These are phyloP conservation scores for Komagataella kurtzmanii DNA, from an alignment of 805 yeast species.

Conservation along the genomic window DNA sequence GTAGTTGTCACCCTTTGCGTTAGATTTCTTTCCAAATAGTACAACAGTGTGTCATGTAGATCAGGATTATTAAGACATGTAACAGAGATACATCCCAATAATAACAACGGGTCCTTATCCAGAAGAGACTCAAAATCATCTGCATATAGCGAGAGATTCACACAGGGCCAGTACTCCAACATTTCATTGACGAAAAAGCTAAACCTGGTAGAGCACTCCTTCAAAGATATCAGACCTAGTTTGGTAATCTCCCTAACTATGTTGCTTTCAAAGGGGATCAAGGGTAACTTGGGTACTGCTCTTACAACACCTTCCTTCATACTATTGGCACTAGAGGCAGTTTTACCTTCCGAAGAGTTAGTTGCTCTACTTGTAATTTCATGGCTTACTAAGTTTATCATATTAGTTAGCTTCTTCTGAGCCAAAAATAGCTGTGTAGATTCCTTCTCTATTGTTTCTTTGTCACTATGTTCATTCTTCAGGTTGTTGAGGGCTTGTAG, in stretches of 20 bases:
- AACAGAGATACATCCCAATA: conserved; percentile 29
- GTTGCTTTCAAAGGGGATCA: conserved; percentile 21
- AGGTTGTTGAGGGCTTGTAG: conserved; percentile 10
- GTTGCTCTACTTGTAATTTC: not conserved
- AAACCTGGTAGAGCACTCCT: conserved; percentile 21
- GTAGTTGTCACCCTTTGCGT: conserved; percentile 30
- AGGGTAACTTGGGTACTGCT: conserved; percentile 18
- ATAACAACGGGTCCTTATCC: conserved; percentile 27
- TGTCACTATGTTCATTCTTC: conserved; percentile 9
- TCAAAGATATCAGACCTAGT: conserved; percentile 18
- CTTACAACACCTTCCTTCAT: conserved; percentile 22
- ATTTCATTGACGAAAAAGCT: conserved; percentile 22
- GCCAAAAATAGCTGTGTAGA: conserved; percentile 8
- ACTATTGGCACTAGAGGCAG: conserved; percentile 19
- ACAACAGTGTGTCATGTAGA: conserved; percentile 25
- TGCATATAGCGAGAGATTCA: conserved; percentile 16
- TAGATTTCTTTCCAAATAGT: conserved; percentile 30
- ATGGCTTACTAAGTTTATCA: conserved; percentile 6
- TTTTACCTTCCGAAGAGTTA: not conserved
- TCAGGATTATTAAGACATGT: conserved; percentile 32
- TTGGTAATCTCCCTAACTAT: conserved; percentile 23
- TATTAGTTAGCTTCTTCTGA: conserved; percentile 16
- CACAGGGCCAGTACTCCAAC: conserved; percentile 33
- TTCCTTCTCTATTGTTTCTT: conserved; percentile 3
- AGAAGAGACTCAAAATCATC: conserved; percentile 25